Percentiles rank a stretch among this genome's conserved stretches.
Conservation (phyloP, 352 stramenopile genomes). For the Phytophthora cactorum region DNA sequence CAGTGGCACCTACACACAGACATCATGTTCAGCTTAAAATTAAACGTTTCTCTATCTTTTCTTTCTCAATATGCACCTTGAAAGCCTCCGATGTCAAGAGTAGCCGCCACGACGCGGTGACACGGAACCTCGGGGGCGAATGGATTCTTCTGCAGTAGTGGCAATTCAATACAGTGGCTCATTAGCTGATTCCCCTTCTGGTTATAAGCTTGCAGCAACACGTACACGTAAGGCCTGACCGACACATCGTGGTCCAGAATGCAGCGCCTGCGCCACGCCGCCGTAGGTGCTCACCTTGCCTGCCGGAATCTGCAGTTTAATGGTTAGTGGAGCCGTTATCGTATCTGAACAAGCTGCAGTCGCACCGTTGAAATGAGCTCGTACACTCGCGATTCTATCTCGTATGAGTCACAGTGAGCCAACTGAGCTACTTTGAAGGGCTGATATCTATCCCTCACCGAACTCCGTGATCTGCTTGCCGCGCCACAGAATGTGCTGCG, state of each 20-base stretch:
- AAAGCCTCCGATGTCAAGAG: conserved; percentile 77
- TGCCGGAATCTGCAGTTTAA: conserved; percentile 56
- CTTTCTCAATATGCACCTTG: conserved; percentile 47
- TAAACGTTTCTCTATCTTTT: background rate
- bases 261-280: conserved; percentile 60
- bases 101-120: conserved; percentile 76
- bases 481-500: conserved; percentile 71
- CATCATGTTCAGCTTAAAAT: background rate
- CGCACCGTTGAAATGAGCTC: conserved; percentile 78
- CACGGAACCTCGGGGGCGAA: conserved; percentile 82
- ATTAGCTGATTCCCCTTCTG: too few relatives aligned
- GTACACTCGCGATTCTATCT: conserved; percentile 66
- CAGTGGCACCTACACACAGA: conserved; percentile 49
- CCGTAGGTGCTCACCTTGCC: conserved; percentile 87
- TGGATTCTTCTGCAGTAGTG: conserved; percentile 67
- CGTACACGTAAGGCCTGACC: conserved; percentile 80
- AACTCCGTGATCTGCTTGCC: conserved; percentile 76
- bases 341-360: background rate
- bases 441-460: conserved; percentile 10
- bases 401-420: background rate
- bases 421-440: background rate
- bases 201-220: conserved; percentile 2
- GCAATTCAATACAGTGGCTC: background rate
- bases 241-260: conserved; percentile 74
- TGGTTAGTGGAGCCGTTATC: background rate